Evolutionary conservation across 768 basidiomycete genomes (phyloP), one percentile per base, ranked within the genome.

Genomic region (Leccinum disarticulatum): DNA sequence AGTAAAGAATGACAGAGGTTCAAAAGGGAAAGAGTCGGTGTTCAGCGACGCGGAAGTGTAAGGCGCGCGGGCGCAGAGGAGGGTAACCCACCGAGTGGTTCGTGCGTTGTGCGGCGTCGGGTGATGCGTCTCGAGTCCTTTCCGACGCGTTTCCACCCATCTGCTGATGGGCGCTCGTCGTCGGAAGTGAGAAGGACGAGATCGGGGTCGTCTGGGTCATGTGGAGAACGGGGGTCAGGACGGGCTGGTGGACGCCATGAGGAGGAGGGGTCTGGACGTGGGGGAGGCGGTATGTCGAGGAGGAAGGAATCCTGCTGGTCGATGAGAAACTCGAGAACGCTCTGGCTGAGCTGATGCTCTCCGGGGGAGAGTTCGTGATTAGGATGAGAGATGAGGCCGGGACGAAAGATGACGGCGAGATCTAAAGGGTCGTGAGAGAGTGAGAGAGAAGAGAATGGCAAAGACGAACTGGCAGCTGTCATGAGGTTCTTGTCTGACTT

Each of bases 291-390:
- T 46, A 91, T 89, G 66, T 91, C 94, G 54, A 97, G 76, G 81
- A 96, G 83, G 74, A 99, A 99, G 83, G 88, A 89, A 68, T 96
- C 95, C 71, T 98, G 95, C 63, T 98, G 88, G n/a, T 86, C 88
- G 65, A 99, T 97, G 55, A 99, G 80, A 73, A 97, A 98, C 71
- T 98, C 95, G 53, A 99, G 82, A 30, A 98, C 95, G 58, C 81
- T 80, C 74, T 97, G 96, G 63, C 90, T 93, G 8, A 93, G 82
- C 9, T 86, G 83, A 75, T 98, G 94, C 69, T 96, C 93, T 50
- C 83, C 76, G 1, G 94, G 94, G 6, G 84, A 84, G 79, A 95
- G 84, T 68, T 93, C 91, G 69, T 98, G 94, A 25, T 80, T 75
- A 2, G 94, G 91, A 71, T 95, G 93, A 9, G 93, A 91, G 60